Evolutionary conservation across 2,329 filamentous ascomycete genomes (phyloP).

Genomic region (Alternaria alternata): DNA sequence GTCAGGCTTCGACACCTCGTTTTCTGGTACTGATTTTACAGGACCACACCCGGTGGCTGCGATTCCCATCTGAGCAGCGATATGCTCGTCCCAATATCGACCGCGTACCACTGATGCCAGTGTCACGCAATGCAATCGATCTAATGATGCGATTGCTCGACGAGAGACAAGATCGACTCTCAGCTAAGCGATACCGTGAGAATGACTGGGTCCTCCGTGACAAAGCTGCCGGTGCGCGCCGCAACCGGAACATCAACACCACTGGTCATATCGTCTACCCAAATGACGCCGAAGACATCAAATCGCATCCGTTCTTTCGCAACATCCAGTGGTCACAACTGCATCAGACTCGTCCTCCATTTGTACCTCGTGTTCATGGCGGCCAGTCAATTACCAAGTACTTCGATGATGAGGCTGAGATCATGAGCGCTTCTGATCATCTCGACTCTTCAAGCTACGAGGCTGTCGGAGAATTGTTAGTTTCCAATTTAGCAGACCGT

Average conservation of each 20-base stretch:
- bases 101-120: slow-evolving; percentile 53
- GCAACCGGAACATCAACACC: slow-evolving; percentile 45
- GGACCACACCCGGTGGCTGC: slow-evolving; percentile 74
- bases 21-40: slow-evolving; percentile 45
- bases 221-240: slow-evolving; percentile 34
- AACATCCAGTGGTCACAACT: slow-evolving; percentile 80
- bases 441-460: slow-evolving; percentile 48
- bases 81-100: slow-evolving; percentile 62
- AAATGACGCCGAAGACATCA: slow-evolving; percentile 89
- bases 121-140: slow-evolving; percentile 77
- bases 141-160: slow-evolving; percentile 77
- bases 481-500: background rate
- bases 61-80: slow-evolving; percentile 69
- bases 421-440: slow-evolving; percentile 56
- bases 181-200: slow-evolving; percentile 74
- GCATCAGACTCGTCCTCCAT: slow-evolving; percentile 76
- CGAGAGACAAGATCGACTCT: slow-evolving; percentile 78
- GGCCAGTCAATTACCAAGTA: slow-evolving; percentile 73
- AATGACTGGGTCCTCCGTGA: slow-evolving; percentile 62
- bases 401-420: slow-evolving; percentile 82
- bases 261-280: slow-evolving; percentile 75
- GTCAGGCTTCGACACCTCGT: slow-evolving; percentile 34
- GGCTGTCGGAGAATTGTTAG: slow-evolving; percentile 1
- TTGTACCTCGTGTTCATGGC: slow-evolving; percentile 73
- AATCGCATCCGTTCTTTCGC: slow-evolving; percentile 84